Evolutionary conservation across 805 yeast genomes (phyloP).

Genomic region (Saccharomycopsis vini): DNA sequence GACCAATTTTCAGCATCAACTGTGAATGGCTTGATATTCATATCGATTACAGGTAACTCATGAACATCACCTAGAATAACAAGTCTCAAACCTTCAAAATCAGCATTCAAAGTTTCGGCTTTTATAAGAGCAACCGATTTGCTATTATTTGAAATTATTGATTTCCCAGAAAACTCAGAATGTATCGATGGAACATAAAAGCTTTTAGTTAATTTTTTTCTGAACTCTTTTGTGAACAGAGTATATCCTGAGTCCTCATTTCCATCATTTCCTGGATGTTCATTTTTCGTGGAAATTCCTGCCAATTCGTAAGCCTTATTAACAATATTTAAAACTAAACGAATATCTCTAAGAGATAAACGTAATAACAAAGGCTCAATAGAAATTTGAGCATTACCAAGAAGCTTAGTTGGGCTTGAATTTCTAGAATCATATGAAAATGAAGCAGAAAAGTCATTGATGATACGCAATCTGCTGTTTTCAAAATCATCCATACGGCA

Average conservation of each 20-base stretch:
- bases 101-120: slow-evolving; percentile 60
- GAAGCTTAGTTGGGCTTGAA: slow-evolving; percentile 45
- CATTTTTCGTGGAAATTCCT: slow-evolving; percentile 20
- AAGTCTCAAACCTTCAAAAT: slow-evolving; percentile 66
- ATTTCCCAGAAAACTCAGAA: slow-evolving; percentile 38
- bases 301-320: slow-evolving; percentile 59
- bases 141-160: slow-evolving; percentile 20
- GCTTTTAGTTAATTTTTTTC: slow-evolving; percentile 41
- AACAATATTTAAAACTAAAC: slow-evolving; percentile 66
- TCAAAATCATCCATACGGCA: slow-evolving; percentile 63
- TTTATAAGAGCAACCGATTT: slow-evolving; percentile 34
- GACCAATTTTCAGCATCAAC: slow-evolving; percentile 77
- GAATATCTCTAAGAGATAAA: slow-evolving; percentile 77
- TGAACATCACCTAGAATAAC: slow-evolving; percentile 86
- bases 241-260: slow-evolving; percentile 24
- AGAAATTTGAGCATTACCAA: slow-evolving; percentile 59
- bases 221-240: slow-evolving; percentile 55
- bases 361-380: slow-evolving; percentile 77
- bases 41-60: slow-evolving; percentile 79
- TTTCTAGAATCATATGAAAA: slow-evolving; percentile 65
- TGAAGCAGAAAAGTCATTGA: slow-evolving; percentile 83
- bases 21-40: slow-evolving; percentile 62
- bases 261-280: slow-evolving; percentile 11
- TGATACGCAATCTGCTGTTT: slow-evolving; percentile 55
- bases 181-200: slow-evolving; percentile 58